These are phyloP conservation scores for Gossypium herbaceum DNA, from an alignment of 345 rosid species.

Conservation along the genomic window DNA sequence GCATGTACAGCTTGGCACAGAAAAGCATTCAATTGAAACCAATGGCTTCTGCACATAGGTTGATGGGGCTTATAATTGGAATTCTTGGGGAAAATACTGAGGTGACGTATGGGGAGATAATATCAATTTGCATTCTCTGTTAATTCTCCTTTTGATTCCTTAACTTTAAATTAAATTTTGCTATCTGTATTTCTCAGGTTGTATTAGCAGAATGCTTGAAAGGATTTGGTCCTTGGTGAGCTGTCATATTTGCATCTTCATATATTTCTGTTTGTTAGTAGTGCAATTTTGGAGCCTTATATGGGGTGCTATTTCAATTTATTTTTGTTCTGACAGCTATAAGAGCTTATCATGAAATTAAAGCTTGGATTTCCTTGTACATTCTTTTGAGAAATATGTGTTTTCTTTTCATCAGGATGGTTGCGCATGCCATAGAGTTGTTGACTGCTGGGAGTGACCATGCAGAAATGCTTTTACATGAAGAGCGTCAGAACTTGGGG, in stretches of 20 bases:
- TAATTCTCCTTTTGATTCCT: background rate
- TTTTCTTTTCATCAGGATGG: slow-evolving; percentile 67
- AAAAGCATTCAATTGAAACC: slow-evolving; percentile 81
- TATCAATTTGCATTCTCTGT: background rate
- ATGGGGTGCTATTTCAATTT: background rate
- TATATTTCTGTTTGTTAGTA: background rate
- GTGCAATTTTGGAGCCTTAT: slow-evolving; percentile 3
- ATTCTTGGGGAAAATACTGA: slow-evolving; percentile 87
- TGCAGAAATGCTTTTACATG: slow-evolving; percentile 69
- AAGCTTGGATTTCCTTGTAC: slow-evolving; percentile 4
- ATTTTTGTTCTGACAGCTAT: background rate
- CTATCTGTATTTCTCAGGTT: slow-evolving; percentile 49
- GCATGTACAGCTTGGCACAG: slow-evolving; percentile 80
- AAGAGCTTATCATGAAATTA: background rate
- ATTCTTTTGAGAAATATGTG: background rate
- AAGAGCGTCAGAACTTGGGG: slow-evolving; percentile 66
- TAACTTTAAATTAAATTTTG: background rate
- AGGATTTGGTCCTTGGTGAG: slow-evolving; percentile 96
- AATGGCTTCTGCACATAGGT: slow-evolving; percentile 52
- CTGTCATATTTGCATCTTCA: slow-evolving; percentile 12
- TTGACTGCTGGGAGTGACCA: slow-evolving; percentile 75
- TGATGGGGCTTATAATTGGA: slow-evolving; percentile 66
- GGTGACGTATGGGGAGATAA: slow-evolving; percentile 37
- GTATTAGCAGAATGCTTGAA: slow-evolving; percentile 88
- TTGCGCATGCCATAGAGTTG: slow-evolving; percentile 80